Conservation (phyloP, 2,329 filamentous ascomycete species). For the Sarocladium oryzae region DNA sequence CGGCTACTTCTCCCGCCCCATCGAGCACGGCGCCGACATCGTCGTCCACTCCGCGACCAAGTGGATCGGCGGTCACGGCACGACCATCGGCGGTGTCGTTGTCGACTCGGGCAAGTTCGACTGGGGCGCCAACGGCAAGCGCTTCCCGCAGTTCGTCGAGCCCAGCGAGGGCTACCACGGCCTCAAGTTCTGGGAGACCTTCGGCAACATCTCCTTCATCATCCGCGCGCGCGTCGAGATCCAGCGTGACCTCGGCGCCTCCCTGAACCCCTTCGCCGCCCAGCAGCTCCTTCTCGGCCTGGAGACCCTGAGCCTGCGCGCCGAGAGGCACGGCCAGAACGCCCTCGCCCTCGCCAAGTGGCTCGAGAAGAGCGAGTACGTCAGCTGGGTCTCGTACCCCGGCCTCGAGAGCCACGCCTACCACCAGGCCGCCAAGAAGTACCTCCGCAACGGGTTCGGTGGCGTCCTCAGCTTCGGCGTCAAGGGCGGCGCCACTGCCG, state of each 20-base stretch:
- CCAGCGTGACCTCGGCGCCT: constrained; percentile 75
- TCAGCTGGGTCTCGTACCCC: constrained; percentile 91
- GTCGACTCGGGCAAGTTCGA: constrained; percentile 89
- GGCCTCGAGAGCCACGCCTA: constrained; percentile 77
- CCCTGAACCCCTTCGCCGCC: constrained; percentile 83
- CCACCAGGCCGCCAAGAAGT: constrained; percentile 78
- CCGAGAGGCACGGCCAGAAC: constrained; percentile 82
- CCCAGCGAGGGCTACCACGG: constrained; percentile 87
- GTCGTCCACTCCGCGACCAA: constrained; percentile 93
- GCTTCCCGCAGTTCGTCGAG: constrained; percentile 91
- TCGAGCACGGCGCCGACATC: constrained; percentile 88
- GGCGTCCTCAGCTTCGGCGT: constrained; percentile 92
- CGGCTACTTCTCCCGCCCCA: constrained; percentile 79
- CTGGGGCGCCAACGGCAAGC: constrained; percentile 76
- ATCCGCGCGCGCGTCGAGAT: constrained; percentile 85
- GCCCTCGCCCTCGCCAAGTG: constrained; percentile 72
- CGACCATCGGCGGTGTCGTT: constrained; percentile 80
- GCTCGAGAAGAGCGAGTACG: constrained; percentile 75
- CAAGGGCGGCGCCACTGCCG: constrained; percentile 78
- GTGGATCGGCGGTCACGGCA: constrained; percentile 95
- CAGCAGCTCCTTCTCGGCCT: constrained; percentile 85
- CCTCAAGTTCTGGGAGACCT: constrained; percentile 90
- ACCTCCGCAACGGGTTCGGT: constrained; percentile 76
- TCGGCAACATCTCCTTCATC: constrained; percentile 74
- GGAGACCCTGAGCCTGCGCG: constrained; percentile 83